These are phyloP conservation scores for Fusarium palustre DNA, from an alignment of 2,329 filamentous ascomycete species.

Conservation along the genomic window DNA sequence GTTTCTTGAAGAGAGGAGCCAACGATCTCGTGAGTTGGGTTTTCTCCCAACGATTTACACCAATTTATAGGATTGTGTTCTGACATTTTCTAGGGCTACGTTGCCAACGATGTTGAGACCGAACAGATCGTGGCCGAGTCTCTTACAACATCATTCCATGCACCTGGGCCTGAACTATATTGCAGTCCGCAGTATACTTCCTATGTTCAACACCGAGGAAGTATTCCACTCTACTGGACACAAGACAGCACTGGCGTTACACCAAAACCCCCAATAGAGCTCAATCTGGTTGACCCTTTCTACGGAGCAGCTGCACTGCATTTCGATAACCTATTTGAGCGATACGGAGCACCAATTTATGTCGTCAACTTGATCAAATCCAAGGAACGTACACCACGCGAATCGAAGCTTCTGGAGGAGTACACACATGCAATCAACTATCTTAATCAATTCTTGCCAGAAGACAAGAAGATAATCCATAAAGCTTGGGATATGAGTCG, in stretches of 20 bases:
- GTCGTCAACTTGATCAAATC: constrained; percentile 92
- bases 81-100: constrained; percentile 72
- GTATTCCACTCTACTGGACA: constrained; percentile 97
- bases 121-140: constrained; percentile 98
- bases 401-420: constrained; percentile 89
- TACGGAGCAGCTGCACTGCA: constrained; percentile 93
- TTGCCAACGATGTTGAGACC: constrained; percentile 98
- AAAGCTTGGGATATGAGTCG: constrained; percentile 99
- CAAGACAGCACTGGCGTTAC: constrained; percentile 96
- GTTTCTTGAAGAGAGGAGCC: constrained; percentile 92
- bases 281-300: constrained; percentile 96
- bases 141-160: constrained; percentile 94
- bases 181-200: constrained; percentile 94
- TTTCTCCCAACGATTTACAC: not conserved
- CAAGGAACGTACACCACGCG: constrained; percentile 86
- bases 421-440: constrained; percentile 90
- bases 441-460: constrained; percentile 91
- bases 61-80: not conserved
- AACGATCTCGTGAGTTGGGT: constrained; percentile 75
- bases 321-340: constrained; percentile 92
- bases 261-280: constrained; percentile 94
- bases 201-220: constrained; percentile 95
- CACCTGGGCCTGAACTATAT: constrained; percentile 85
- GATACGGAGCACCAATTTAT: constrained; percentile 93
- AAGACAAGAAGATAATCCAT: constrained; percentile 87